phyloP scores from a whole-genome alignment of 768 basidiomycete species.

The Hygrophoropsis aurantiaca region DNA sequence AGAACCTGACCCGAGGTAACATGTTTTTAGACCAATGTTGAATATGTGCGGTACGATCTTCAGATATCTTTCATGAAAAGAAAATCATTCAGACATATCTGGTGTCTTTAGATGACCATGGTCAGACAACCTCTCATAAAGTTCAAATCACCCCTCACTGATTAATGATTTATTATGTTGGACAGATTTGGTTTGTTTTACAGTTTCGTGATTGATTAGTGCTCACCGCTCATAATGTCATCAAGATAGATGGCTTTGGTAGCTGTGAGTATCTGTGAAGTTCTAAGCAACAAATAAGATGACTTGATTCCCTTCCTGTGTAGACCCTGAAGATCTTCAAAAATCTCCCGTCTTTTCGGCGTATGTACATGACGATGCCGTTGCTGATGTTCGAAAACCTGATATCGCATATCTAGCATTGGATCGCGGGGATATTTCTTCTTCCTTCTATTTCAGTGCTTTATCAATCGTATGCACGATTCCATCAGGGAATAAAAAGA shows the following conservation, averaged over 20 bases:
- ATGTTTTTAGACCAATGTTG: conserved; percentile 70
- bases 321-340: conserved; percentile 84
- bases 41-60: conserved; percentile 73
- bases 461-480: conserved; percentile 63
- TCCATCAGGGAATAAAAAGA: conserved; percentile 4
- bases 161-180: conserved; percentile 18
- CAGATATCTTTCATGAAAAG: neutral
- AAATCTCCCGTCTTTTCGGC: conserved; percentile 66
- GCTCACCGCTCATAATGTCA: neutral
- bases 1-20: conserved; percentile 3
- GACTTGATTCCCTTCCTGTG: conserved; percentile 4
- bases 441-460: conserved; percentile 93
- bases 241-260: conserved; percentile 78
- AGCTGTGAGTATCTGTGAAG: conserved; percentile 56
- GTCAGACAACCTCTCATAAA: conserved; percentile 38
- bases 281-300: neutral
- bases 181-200: conserved; percentile 43
- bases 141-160: neutral
- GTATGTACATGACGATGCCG: conserved; percentile 36
- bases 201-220: neutral
- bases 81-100: conserved; percentile 2
- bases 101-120: conserved; percentile 68
- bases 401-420: conserved; percentile 52
- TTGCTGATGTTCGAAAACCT: neutral
- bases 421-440: conserved; percentile 88